Evolutionary conservation across 352 stramenopile species (phyloP), one percentile per base, ranked within the genome.

Genomic region (Globisporangium acanthophoron): DNA sequence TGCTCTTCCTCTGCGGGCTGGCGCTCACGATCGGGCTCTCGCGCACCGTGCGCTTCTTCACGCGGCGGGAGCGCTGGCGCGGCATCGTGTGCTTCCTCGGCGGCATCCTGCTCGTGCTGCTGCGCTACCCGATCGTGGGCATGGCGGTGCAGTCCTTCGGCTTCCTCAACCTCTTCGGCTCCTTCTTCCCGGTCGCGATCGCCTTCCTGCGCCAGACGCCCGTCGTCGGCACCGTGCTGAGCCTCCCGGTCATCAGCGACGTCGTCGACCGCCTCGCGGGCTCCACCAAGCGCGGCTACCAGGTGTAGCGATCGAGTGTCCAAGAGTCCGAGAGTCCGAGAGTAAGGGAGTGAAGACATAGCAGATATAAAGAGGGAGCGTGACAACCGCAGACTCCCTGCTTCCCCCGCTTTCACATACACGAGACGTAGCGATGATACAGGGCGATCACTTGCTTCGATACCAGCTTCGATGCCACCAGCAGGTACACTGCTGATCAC

Each of bases 91-190:
- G 91, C 56, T 98, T 98, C 69, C 86, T 98, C 64, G 92, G 92
- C 48, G 94, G 94, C 27, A 96, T 98, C 46, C 47, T 96, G 49
- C 67, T 98, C 48, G 94, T 98, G 16, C 84, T 98, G 78, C 65
- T 97, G 61, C 83, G 94, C 57, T 98, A 86, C 71, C 89, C 90
- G 35, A 82, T 98, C 58, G 73, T 98, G 52, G 94, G 94, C 52
- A 98, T 98, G 92, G 71, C 97, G 43, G 78, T 92, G 51, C 94
- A 98, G 69, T 74, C 88, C 4, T 98, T 98, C 64, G 94, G 94
- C 58, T 93, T 98, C 58, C 72, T 98, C 13, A 98, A 98, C 76
- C 73, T 98, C 40, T 98, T 98, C 74, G 94, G 94, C 62, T 97
- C 96, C 57, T 98, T 98, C 69, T 98, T 98, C 70, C 92, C 94